Evolutionary conservation across 257 asterid species (phyloP).

Genomic region (Vinca minor): DNA sequence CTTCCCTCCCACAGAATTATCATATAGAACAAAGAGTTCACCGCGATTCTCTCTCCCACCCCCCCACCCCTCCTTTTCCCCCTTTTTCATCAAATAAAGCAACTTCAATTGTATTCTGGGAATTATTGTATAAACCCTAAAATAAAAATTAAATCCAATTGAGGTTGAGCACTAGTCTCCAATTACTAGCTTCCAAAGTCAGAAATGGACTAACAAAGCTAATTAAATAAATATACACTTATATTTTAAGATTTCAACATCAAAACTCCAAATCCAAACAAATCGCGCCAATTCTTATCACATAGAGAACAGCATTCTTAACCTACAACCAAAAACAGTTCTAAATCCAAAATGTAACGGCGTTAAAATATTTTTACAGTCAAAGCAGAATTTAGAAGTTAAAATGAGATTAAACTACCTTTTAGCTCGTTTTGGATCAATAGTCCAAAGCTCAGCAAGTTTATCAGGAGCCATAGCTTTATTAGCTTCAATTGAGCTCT

Average conservation of each 20-base stretch:
- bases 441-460: slow-evolving; percentile 87
- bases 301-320: not conserved
- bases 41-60: too few species aligned
- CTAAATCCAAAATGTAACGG: not conserved
- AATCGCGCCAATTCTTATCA: slow-evolving; percentile 1
- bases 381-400: not conserved
- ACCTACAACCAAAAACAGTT: not conserved
- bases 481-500: slow-evolving; percentile 71
- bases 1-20: not conserved
- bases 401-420: slow-evolving; percentile 39
- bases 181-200: not conserved
- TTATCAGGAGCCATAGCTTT: slow-evolving; percentile 97
- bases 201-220: slow-evolving; percentile 3
- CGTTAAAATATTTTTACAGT: too few species aligned
- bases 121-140: not conserved
- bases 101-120: not conserved
- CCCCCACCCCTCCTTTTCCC: too few species aligned
- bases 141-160: not conserved
- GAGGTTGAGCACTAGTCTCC: not conserved
- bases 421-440: slow-evolving; percentile 96
- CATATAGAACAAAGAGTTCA: too few species aligned
- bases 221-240: slow-evolving; percentile 35
- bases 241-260: not conserved
- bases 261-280: not conserved
- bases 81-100: not conserved